phyloP scores from a whole-genome alignment of 768 basidiomycete genomes.

The Mycena filopes region DNA sequence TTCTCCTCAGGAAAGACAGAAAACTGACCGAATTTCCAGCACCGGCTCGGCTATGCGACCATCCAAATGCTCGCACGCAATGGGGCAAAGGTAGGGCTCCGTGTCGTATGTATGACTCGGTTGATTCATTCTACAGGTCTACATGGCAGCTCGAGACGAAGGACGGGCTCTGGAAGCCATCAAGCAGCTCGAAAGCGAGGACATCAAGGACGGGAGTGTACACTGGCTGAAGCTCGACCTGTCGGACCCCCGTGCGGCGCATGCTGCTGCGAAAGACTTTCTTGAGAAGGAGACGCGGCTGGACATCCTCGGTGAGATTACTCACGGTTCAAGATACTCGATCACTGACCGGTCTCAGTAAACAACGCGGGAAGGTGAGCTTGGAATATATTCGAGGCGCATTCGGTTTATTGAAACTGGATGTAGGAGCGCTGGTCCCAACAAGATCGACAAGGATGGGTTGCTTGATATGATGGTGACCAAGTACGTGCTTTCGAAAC shows the following conservation, averaged over 20 bases:
- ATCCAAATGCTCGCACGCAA: slow-evolving; percentile 49
- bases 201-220: slow-evolving; percentile 44
- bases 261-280: slow-evolving; percentile 49
- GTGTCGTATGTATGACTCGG: no score
- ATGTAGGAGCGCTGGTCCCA: slow-evolving; percentile 6
- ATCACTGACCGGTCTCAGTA: slow-evolving; percentile 23
- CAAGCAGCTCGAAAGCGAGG: slow-evolving; percentile 45
- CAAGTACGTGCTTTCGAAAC: slow-evolving; percentile 25
- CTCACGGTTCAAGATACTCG: background rate
- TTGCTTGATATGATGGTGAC: slow-evolving; percentile 33
- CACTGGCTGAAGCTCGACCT: slow-evolving; percentile 53
- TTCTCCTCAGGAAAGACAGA: no score
- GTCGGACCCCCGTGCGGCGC: slow-evolving; percentile 46
- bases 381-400: slow-evolving; percentile 22
- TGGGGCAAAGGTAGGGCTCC: slow-evolving; percentile 50
- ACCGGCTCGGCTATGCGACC: slow-evolving; percentile 49
- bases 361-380: slow-evolving; percentile 38
- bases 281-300: slow-evolving; percentile 51
- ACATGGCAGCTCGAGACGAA: slow-evolving; percentile 48
- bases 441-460: slow-evolving; percentile 19
- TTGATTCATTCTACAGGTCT: slow-evolving; percentile 27
- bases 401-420: background rate
- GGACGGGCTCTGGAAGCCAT: slow-evolving; percentile 45
- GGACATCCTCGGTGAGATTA: slow-evolving; percentile 52
- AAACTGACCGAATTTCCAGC: slow-evolving; percentile 24